Evolutionary conservation across 2,329 filamentous ascomycete genomes (phyloP), one percentile per base, ranked within the genome.

Genomic region (Apiospora marii): DNA sequence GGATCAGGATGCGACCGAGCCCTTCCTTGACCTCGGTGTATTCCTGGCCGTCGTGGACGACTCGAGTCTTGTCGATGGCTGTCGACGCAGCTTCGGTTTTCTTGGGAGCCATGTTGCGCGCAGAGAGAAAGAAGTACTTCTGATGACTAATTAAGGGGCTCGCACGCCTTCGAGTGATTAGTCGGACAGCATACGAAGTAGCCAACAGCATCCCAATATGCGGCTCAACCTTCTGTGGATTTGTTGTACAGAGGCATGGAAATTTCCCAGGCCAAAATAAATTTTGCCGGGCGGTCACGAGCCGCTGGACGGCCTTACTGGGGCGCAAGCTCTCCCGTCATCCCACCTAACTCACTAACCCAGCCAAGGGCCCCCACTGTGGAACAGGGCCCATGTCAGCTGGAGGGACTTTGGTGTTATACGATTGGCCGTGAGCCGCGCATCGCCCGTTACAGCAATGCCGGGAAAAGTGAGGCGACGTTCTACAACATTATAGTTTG

Each of bases 1-100:
- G 89, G 24, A 88, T 87, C 61, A 90, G 80, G 64, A 91, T 90
- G 44, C 85, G 86, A n/a, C 87, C 89, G 68, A 87, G 85, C 0
- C 89, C 89, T 75, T 91, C 89, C 73, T 83, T 85, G 5, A 90
- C 82, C 19, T 86, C 86, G 27, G 82, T 85, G 76, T 87, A 90
- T 43, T 85, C 83, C 77, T 87, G 84, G 49, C 86, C 88, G 72
- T 87, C 83, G 74, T 82, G 80, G 24, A 76, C 75, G 71, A 85
- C 76, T 48, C 76, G 80, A 73, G 82, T 79, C 41, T 80, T 78
- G 27, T 80, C 78, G 70, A 78, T 78, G 61, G 80, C 71, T 16
- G 78, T 75, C 58, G 75, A 72, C 64, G 78, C 68, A 51, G 71
- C 70, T 30, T 76, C 75, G 58, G 76, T 73, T 10, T 73, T 43